Base-by-base conservation (phyloP, 495 filamentous ascomycete species). In the Aspergillus homomorphus region DNA sequence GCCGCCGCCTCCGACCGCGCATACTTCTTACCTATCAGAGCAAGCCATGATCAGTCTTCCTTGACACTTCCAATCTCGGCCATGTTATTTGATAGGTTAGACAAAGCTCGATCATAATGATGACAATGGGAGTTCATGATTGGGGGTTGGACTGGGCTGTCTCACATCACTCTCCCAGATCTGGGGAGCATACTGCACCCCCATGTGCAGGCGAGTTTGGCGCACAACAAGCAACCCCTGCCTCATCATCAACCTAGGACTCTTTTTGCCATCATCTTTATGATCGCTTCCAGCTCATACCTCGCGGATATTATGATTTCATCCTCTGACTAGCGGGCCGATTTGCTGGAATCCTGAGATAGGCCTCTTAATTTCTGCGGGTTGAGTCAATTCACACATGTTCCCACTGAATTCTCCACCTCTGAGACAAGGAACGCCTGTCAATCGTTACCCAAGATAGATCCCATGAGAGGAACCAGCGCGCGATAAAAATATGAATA, bases 11-110 rank as follows among this genome's bases (percentile, higher is more conserved):
- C 46, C 46, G 46, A 51, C 9, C 23, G 23, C 48, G 24, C 46
- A 51, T 51, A 51, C 48, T n/a, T n/a, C n/a, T n/a, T 51, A 51
- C 48, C 48, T 51, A 51, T 51, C 48, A 51, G 48, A 51, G 9
- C 48, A 38, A 33, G 48, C 48, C 24, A n/a, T 30, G 24, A 51
- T 30, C 48, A 51, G 24, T 30, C 21, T 30, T 4, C 48, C 23
- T 3, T 10, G 7, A 18, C 5, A 15, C 23, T 16, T 26, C 21
- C 14, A 15, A 23, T 46, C 26, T 14, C 18, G 23, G 33, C 33
- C 10, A 38, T 38, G 33, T 38, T 9, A 38, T 30, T 26, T 30
- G 48, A 51, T 30, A n/a, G 15, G 48, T 51, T 23, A 16, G 22
- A 51, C 48, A 28, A 51, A 18, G n/a, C 14, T 51, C 33, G 33